Conservation (phyloP, 176 grass and related monocot genomes). For the Themeda triandra region DNA sequence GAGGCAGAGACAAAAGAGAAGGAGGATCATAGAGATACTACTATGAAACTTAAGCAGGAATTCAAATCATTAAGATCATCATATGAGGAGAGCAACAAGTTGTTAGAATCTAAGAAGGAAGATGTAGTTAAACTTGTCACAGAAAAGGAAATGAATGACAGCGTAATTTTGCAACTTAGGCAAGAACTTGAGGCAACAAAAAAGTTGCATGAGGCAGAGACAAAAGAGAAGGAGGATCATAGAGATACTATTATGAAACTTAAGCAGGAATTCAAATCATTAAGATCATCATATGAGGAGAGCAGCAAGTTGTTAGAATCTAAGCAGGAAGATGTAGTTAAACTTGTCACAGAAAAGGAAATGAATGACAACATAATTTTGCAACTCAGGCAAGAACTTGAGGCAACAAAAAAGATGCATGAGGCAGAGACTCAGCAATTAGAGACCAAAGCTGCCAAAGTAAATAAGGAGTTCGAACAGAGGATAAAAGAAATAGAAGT, state of each 20-base stretch:
- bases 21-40: too few relatives aligned
- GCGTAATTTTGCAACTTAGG: constrained; percentile 39
- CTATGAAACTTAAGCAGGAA: too few relatives aligned
- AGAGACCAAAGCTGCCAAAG: constrained; percentile 36
- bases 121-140: too few relatives aligned
- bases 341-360: constrained; percentile 43
- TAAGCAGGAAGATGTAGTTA: constrained; percentile 41
- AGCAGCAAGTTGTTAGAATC: constrained; percentile 44
- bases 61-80: too few relatives aligned
- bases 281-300: constrained; percentile 46
- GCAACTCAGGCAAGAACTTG: constrained; percentile 47
- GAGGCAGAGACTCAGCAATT: constrained; percentile 36
- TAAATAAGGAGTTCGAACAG: constrained; percentile 42
- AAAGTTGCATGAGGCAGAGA: constrained; percentile 21
- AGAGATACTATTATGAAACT: constrained; percentile 55
- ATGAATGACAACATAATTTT: constrained; percentile 27
- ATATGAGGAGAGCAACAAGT: too few relatives aligned
- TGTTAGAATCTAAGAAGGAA: too few relatives aligned
- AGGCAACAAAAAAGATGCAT: constrained; percentile 32
- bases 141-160: too few relatives aligned
- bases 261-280: constrained; percentile 49
- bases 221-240: constrained; percentile 37
- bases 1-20: not conserved
- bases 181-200: constrained; percentile 39
- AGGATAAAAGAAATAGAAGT: constrained; percentile 52